Evolutionary conservation across 495 filamentous ascomycete genomes (phyloP).

Genomic region (Xylaria grammica): DNA sequence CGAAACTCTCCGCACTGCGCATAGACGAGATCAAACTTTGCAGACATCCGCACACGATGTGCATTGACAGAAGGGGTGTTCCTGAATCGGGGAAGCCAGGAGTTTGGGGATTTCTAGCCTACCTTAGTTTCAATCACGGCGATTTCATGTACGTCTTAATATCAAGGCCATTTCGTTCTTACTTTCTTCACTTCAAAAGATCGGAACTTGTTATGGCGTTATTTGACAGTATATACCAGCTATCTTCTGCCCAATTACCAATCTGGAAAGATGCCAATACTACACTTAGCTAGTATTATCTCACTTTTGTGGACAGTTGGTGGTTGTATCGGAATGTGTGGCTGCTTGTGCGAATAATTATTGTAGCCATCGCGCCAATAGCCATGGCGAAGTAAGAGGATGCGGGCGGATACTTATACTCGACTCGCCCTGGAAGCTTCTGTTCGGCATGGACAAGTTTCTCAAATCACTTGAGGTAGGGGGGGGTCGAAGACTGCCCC

Average conservation of each 20-base stretch:
- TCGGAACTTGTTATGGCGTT: too few relatives aligned
- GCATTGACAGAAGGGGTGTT: slow-evolving; percentile 65
- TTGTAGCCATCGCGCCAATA: background rate
- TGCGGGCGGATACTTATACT: background rate
- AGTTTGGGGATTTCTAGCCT: background rate
- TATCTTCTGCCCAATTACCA: too few relatives aligned
- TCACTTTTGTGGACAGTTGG: background rate
- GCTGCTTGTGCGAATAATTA: background rate
- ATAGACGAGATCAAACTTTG: slow-evolving; percentile 46
- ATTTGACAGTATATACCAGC: too few relatives aligned
- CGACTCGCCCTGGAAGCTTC: background rate
- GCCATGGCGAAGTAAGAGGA: background rate
- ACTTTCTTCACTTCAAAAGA: too few relatives aligned
- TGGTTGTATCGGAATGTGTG: background rate
- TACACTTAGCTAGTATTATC: background rate
- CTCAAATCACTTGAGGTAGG: background rate
- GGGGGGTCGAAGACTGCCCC: background rate
- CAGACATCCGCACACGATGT: slow-evolving; percentile 69
- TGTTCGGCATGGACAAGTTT: background rate
- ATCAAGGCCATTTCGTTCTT: too few relatives aligned
- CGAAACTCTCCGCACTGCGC: background rate
- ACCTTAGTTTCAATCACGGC: background rate
- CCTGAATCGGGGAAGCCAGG: slow-evolving; percentile 37
- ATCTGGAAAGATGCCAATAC: background rate
- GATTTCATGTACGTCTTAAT: too few relatives aligned